Conservation (phyloP, 2,329 filamentous ascomycete genomes). For the Pseudocercospora cruenta region DNA sequence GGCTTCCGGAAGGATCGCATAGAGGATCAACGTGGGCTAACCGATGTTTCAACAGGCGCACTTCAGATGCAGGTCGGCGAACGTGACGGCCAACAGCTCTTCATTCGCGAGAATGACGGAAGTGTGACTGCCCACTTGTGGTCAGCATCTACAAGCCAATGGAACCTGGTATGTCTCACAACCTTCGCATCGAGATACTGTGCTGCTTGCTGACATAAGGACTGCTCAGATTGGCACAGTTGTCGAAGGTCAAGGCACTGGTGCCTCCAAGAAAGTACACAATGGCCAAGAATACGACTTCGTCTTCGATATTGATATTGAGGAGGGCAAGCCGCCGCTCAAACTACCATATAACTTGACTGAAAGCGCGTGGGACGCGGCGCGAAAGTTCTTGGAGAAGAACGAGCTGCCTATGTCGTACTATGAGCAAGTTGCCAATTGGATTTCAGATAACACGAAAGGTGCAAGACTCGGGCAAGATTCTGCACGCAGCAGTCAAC, state of each 20-base stretch:
- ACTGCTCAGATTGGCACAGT: slow-evolving; percentile 78
- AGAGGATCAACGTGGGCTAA: slow-evolving; percentile 7
- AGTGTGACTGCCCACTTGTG: slow-evolving; percentile 86
- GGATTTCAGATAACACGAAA: slow-evolving; percentile 87
- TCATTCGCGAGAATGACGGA: slow-evolving; percentile 81
- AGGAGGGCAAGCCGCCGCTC: slow-evolving; percentile 87
- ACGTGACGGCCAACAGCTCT: slow-evolving; percentile 95
- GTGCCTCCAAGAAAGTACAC: slow-evolving; percentile 70
- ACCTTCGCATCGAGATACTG: background rate
- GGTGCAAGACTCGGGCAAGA: slow-evolving; percentile 73
- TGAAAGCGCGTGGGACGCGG: slow-evolving; percentile 89
- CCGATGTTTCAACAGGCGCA: slow-evolving; percentile 61
- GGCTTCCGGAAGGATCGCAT: slow-evolving; percentile 9
- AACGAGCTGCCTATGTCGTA: slow-evolving; percentile 88
- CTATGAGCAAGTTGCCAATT: slow-evolving; percentile 88
- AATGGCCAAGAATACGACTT: slow-evolving; percentile 90
- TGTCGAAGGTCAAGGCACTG: slow-evolving; percentile 81
- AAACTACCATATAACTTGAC: slow-evolving; percentile 94
- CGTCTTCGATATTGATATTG: slow-evolving; percentile 95
- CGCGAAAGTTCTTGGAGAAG: slow-evolving; percentile 85
- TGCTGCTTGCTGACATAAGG: background rate
- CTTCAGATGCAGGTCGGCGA: slow-evolving; percentile 79
- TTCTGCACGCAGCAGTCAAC: slow-evolving; percentile 45
- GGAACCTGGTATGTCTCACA: slow-evolving; percentile 40
- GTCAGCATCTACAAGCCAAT: slow-evolving; percentile 58